Percentiles rank a stretch among this genome's conserved stretches.
These are phyloP conservation scores for Suhomyces emberorum DNA, from an alignment of 805 yeast genomes.

Conservation along the genomic window DNA sequence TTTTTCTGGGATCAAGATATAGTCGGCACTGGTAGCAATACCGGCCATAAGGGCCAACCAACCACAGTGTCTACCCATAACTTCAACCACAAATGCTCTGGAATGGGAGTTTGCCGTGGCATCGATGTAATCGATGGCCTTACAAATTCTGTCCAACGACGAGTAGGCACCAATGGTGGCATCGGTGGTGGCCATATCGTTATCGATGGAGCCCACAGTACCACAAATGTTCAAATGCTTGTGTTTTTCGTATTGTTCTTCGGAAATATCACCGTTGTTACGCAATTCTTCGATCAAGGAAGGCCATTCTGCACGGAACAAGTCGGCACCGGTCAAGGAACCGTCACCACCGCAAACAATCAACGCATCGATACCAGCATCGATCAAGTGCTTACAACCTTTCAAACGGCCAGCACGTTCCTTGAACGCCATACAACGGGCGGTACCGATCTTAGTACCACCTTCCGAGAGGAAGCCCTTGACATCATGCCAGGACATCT, in stretches of 20 bases:
- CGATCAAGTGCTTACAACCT: slow-evolving; percentile 65
- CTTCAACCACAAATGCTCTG: slow-evolving; percentile 80
- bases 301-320: slow-evolving; percentile 77
- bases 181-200: slow-evolving; percentile 82
- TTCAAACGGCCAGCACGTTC: slow-evolving; percentile 62
- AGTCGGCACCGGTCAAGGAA: slow-evolving; percentile 77
- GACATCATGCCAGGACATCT: slow-evolving; percentile 73
- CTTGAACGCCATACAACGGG: slow-evolving; percentile 65
- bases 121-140: slow-evolving; percentile 75
- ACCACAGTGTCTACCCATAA: slow-evolving; percentile 89
- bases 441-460: slow-evolving; percentile 79
- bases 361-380: slow-evolving; percentile 71
- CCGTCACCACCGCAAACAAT: slow-evolving; percentile 86
- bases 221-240: slow-evolving; percentile 67
- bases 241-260: slow-evolving; percentile 45
- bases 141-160: slow-evolving; percentile 70
- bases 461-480: slow-evolving; percentile 68
- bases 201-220: slow-evolving; percentile 78
- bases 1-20: slow-evolving; percentile 74
- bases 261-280: slow-evolving; percentile 42
- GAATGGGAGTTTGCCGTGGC: slow-evolving; percentile 84
- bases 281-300: slow-evolving; percentile 58
- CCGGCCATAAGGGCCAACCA: slow-evolving; percentile 86
- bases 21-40: slow-evolving; percentile 76
- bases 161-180: slow-evolving; percentile 81